Evolutionary conservation across 2,329 filamentous ascomycete genomes (phyloP), one percentile per base, ranked within the genome.

Genomic region (Cadophora gregata): DNA sequence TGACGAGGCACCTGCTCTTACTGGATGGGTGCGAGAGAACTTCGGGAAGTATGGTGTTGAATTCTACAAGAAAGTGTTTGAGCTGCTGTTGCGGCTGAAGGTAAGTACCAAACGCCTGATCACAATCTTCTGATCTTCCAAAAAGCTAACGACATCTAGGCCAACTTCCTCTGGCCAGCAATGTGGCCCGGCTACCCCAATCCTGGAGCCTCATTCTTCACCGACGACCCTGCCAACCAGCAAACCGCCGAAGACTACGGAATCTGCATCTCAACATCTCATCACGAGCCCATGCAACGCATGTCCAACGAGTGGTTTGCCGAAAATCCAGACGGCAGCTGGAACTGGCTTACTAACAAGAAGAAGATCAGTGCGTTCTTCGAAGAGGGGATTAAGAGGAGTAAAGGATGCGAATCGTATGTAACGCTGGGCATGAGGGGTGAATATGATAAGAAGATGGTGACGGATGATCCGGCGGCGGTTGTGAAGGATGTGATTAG

Each of bases 151-250:
- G 25, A 16, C 25, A 29, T 81, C 21, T 83, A 86, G 38, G 90
- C 89, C 25, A 93, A 92, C 75, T 92, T 91, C 73, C 80, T 93
- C 56, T 93, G 90, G 90, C 90, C 90, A 0, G 84, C 88, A 0
- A 82, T 87, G 75, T 93, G 90, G 90, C 85, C 84, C 10, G 84
- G 83, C 67, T 81, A 80, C 45, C 81, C 81, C 1, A 78, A 79
- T 3, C 82, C 81, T 0, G 81, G 81, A 9, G 83, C 83, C 42
- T 90, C 90, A 81, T 90, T 92, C 73, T 86, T 88, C 73, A 83
- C 90, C 1, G 90, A 92, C 67, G 90, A 92, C 72, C 80, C 85
- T 1, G 80, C 82, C 48, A 92, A 88, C 70, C 88, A 90, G 74
- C 85, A 86, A 0, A 82, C 90, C 1, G 88, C 90, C 0, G 88